Percentiles rank a stretch among this genome's conserved stretches.
Conservation (phyloP, 805 yeast genomes). For the Debaryomyces maramus region DNA sequence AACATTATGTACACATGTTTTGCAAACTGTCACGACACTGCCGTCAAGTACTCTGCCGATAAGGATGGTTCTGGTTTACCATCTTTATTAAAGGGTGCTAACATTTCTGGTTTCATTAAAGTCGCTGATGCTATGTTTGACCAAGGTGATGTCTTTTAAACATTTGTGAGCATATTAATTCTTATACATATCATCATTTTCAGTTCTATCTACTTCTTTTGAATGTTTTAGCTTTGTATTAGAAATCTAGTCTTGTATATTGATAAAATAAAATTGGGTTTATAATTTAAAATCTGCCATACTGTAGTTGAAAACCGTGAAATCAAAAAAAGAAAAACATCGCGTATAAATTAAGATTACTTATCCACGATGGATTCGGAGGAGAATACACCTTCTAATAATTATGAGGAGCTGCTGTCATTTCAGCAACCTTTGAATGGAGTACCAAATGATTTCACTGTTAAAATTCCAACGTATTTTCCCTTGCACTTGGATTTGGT, state of each 20-base stretch:
- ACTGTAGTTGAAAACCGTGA: too few species aligned
- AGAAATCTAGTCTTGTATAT: neutral
- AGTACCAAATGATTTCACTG: too few species aligned
- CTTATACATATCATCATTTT: constrained; percentile 4
- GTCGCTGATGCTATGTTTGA: constrained; percentile 98
- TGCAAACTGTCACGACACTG: constrained; percentile 88
- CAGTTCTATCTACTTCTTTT: constrained; percentile 10
- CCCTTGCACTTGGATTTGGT: constrained; percentile 13
- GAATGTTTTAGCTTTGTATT: neutral
- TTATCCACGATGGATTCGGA: too few species aligned
- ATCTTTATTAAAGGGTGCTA: constrained; percentile 97
- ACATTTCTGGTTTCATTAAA: constrained; percentile 98
- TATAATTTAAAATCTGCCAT: too few species aligned
- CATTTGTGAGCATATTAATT: neutral
- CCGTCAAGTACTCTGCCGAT: constrained; percentile 75
- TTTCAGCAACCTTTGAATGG: too few species aligned
- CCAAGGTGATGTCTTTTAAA: constrained; percentile 78
- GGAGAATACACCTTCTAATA: too few species aligned
- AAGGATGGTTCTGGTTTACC: constrained; percentile 65
- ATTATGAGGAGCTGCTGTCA: too few species aligned
- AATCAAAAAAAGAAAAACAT: too few species aligned
- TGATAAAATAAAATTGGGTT: too few species aligned
- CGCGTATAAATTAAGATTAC: too few species aligned
- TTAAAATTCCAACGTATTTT: constrained; percentile 16
- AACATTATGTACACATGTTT: constrained; percentile 91